phyloP scores from a whole-genome alignment of 2,329 filamentous ascomycete genomes.

The Claviceps capensis region DNA sequence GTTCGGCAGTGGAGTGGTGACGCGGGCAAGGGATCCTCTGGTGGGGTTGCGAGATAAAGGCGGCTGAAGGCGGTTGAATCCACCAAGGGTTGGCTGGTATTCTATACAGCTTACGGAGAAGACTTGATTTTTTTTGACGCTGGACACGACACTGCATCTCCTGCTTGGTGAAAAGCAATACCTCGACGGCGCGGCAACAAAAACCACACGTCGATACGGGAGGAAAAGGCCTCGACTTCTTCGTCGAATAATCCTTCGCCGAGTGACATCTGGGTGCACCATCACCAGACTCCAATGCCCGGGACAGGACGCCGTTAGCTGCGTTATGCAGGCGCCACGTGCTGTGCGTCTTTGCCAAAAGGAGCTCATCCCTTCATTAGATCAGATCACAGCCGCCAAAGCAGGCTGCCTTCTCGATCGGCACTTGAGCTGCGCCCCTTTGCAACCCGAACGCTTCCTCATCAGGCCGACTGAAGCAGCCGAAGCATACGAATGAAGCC shows the following conservation, averaged over 20 bases:
- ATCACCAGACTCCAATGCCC: neutral
- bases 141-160: too few species aligned
- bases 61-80: too few species aligned
- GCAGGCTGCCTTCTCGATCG: neutral
- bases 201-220: neutral
- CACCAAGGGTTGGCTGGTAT: too few species aligned
- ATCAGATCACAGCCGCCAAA: conserved; percentile 1
- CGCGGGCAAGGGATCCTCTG: neutral
- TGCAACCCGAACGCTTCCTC: neutral
- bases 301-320: neutral
- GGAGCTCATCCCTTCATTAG: neutral
- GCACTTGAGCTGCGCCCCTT: neutral
- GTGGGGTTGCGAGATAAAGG: too few species aligned
- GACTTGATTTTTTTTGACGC: too few species aligned
- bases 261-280: neutral
- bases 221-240: neutral
- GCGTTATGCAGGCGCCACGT: conserved; percentile 6
- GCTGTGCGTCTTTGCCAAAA: conserved; percentile 1
- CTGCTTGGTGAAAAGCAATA: too few species aligned
- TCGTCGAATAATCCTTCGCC: neutral
- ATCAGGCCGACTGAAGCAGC: too few species aligned
- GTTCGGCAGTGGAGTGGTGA: neutral
- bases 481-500: too few species aligned
- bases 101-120: too few species aligned
- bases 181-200: too few species aligned